Evolutionary conservation across 2,329 filamentous ascomycete genomes (phyloP).

Genomic region (Corynespora cassiicola): DNA sequence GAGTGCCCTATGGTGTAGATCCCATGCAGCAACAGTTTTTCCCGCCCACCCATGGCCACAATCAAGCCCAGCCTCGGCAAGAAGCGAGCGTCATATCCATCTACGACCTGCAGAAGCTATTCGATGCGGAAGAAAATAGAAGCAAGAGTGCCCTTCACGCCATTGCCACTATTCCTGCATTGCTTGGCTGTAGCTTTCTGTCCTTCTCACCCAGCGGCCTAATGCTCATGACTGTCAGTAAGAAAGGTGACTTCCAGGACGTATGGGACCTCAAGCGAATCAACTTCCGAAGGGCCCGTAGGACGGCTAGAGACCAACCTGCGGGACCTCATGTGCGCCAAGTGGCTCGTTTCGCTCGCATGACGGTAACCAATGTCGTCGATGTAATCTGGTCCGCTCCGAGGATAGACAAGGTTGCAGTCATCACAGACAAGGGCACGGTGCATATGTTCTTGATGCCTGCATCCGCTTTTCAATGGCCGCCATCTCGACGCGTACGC

Average conservation of each 20-base stretch:
- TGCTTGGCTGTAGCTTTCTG: slow-evolving; percentile 79
- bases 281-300: slow-evolving; percentile 51
- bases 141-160: slow-evolving; percentile 63
- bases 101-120: slow-evolving; percentile 70
- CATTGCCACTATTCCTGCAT: slow-evolving; percentile 72
- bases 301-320: slow-evolving; percentile 34
- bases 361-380: slow-evolving; percentile 89
- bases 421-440: slow-evolving; percentile 94
- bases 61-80: slow-evolving; percentile 55
- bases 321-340: slow-evolving; percentile 70
- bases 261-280: slow-evolving; percentile 79
- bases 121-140: slow-evolving; percentile 55
- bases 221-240: slow-evolving; percentile 78
- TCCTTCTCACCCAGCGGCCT: slow-evolving; percentile 79
- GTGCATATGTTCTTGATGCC: slow-evolving; percentile 92
- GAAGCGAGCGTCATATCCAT: slow-evolving; percentile 80
- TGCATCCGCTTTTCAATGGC: slow-evolving; percentile 83
- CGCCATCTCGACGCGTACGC: slow-evolving; percentile 65
- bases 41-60: slow-evolving; percentile 77
- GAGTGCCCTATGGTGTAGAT: slow-evolving; percentile 34
- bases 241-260: slow-evolving; percentile 81
- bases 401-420: slow-evolving; percentile 80
- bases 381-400: slow-evolving; percentile 88
- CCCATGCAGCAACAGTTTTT: slow-evolving; percentile 64
- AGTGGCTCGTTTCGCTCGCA: slow-evolving; percentile 84